Evolutionary conservation across 2,329 filamentous ascomycete species (phyloP).

Genomic region (Cladophialophora exuberans): DNA sequence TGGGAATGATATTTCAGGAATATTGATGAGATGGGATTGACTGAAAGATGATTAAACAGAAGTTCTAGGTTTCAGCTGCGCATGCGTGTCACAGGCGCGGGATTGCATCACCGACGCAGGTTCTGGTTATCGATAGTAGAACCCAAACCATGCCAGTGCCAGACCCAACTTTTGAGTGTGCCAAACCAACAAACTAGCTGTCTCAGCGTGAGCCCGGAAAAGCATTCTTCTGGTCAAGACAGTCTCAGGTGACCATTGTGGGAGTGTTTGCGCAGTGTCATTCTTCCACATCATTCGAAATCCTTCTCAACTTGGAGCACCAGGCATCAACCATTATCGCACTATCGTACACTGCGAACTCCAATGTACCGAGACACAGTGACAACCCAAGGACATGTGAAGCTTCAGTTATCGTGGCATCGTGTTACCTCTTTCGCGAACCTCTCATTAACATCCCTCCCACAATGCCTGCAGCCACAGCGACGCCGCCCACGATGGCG

Average conservation of each 20-base stretch:
- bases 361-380: not conserved
- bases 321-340: not conserved
- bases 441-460: constrained; percentile 85
- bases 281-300: constrained; percentile 2
- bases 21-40: constrained; percentile 9
- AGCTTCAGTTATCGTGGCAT: too few relatives aligned
- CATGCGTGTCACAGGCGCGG: constrained; percentile 6
- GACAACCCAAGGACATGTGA: too few relatives aligned
- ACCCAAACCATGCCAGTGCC: not conserved
- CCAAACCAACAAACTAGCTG: too few relatives aligned
- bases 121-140: constrained; percentile 2
- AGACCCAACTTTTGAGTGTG: too few relatives aligned
- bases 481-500: constrained; percentile 90
- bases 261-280: not conserved
- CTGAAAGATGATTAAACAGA: not conserved
- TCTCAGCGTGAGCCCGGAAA: too few relatives aligned
- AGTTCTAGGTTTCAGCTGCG: constrained; percentile 3
- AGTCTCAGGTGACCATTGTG: not conserved
- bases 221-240: not conserved
- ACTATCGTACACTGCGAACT: constrained; percentile 6
- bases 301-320: not conserved
- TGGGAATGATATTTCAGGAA: not conserved
- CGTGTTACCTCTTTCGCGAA: constrained; percentile 52
- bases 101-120: constrained; percentile 9
- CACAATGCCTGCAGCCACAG: constrained; percentile 89